Base-by-base conservation (phyloP, 208 protist species). In the Wallacemonas rigidus region DNA sequence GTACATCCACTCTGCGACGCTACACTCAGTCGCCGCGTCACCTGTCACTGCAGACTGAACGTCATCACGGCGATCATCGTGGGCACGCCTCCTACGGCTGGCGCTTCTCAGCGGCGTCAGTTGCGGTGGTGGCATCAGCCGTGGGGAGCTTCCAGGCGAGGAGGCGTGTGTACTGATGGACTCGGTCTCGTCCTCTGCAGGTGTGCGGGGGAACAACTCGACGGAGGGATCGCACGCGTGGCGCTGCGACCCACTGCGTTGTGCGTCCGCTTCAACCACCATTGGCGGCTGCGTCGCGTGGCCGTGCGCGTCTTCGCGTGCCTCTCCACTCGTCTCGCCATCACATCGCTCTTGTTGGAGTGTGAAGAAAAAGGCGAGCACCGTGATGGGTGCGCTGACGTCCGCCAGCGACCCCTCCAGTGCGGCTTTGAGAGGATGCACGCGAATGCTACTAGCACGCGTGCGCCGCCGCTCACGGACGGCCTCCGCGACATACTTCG, bases 301-400 rank as follows among this genome's bases (percentile, higher is more conserved):
- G 26, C 26, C 26, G 26, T 26, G 26, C 26, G 26, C 51, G 51
- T 26, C 15, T 56, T 56, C 38, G 26, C 7, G 36, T 7, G 38
- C 45, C 72, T 45, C n/a, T 60, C 44, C 2, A 26, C 26, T 26
- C 26, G 26, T 26, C 26, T 26, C 26, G 26, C 26, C 26, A 0
- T 26, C 26, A 26, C 26, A 26, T 26, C 36, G n/a, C 17, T 54
- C 70, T 36, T 77, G n/a, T n/a, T 67, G 68, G 36, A 83, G 48
- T 1, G 78, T 79, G 26, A 83, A 79, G 54, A 83, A 83, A 43
- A 83, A 79, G 39, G 65, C 70, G 2, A 75, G 78, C 4, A 81
- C 64, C 7, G 80, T 81, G 12, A 72, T 47, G 9, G 70, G 61
- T 5, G 72, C 63, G n/a, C 26, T 69, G 38, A 60, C 38, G 12